A percentile compares a stretch with the other conserved stretches of the same genome.
phyloP scores from a whole-genome alignment of 2,329 filamentous ascomycete species.

The Calonectria naviculata region DNA sequence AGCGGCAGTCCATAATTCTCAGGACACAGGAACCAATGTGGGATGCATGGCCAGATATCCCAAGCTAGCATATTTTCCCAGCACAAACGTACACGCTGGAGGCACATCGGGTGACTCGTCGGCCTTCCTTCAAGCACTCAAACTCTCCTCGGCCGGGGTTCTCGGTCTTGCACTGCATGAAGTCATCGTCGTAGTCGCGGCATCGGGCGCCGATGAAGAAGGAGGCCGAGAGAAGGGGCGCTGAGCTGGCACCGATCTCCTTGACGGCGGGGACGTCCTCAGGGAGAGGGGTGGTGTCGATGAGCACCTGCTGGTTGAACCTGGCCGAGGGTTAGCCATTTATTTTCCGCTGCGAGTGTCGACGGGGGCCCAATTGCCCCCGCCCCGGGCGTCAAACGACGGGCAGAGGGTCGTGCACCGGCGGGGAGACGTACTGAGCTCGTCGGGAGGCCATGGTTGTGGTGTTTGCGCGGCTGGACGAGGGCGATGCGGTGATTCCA shows the following conservation, averaged over 20 bases:
- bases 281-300: conserved; percentile 96
- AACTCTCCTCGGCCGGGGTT: conserved; percentile 90
- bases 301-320: conserved; percentile 93
- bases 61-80: background rate
- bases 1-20: conserved; percentile 18
- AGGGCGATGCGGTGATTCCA: conserved; percentile 42
- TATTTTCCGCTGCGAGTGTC: conserved; percentile 25
- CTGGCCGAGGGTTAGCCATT: conserved; percentile 60
- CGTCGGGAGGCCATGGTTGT: conserved; percentile 55
- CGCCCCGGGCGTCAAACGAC: conserved; percentile 1
- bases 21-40: background rate
- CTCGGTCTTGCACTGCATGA: conserved; percentile 99
- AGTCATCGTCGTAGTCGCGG: conserved; percentile 97
- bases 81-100: conserved; percentile 84
- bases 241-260: conserved; percentile 93
- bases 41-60: background rate
- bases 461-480: conserved; percentile 42
- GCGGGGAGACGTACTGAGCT: conserved; percentile 50
- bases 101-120: conserved; percentile 96
- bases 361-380: conserved; percentile 35
- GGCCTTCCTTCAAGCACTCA: conserved; percentile 95
- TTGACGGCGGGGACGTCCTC: conserved; percentile 91
- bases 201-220: conserved; percentile 98
- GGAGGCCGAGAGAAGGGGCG: conserved; percentile 88
- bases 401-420: background rate